A percentile compares a stretch with the other conserved stretches of the same genome.
These are phyloP conservation scores for Malus hybrid DNA, from an alignment of 331 rosid genomes.

Conservation along the genomic window DNA sequence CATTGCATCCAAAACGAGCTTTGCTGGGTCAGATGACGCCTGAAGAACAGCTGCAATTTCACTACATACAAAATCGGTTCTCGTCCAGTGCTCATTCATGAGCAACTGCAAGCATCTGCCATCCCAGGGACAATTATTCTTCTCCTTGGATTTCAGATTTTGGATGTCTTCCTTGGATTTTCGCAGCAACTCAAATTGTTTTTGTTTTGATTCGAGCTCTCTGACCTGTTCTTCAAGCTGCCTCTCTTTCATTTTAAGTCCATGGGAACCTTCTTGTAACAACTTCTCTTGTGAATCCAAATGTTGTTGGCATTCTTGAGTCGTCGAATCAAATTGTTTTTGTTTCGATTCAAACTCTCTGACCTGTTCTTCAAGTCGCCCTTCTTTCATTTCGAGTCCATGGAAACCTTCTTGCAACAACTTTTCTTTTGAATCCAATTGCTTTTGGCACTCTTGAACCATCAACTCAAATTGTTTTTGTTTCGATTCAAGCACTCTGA, in stretches of 20 bases:
- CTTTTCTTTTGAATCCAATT: background rate
- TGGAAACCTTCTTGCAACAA: background rate
- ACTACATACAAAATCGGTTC: conserved; percentile 4
- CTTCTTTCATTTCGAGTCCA: background rate
- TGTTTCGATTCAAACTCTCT: background rate
- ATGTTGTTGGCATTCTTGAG: background rate
- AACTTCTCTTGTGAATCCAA: conserved; percentile 1
- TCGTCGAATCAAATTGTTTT: background rate
- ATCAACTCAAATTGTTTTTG: background rate
- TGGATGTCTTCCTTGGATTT: background rate
- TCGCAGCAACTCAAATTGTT: background rate
- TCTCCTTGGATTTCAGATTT: background rate
- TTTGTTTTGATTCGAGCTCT: background rate
- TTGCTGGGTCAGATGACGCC: conserved; percentile 22
- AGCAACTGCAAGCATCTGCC: conserved; percentile 22
- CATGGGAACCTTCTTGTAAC: background rate
- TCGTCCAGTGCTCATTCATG: conserved; percentile 12
- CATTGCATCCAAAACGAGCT: conserved; percentile 40
- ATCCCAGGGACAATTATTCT: conserved; percentile 1
- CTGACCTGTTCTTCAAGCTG: background rate
- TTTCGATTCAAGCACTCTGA: background rate
- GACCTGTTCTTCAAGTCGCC: background rate
- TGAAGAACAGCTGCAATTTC: conserved; percentile 18
- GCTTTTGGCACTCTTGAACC: background rate
- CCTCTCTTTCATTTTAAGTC: background rate